These are phyloP conservation scores for Areca catechu DNA, from an alignment of 176 grass and related monocot genomes.

Conservation along the genomic window DNA sequence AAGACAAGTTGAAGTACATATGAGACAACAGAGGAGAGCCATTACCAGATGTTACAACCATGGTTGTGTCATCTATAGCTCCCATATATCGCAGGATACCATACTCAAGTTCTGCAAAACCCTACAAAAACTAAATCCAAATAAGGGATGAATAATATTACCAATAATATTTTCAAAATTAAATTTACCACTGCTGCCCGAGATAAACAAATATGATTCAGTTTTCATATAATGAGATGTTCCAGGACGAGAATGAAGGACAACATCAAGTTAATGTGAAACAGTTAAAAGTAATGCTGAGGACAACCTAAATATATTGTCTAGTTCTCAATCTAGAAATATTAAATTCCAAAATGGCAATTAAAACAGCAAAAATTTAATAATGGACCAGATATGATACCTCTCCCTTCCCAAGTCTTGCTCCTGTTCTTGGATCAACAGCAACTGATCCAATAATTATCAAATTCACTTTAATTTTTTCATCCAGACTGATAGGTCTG, in stretches of 20 bases:
- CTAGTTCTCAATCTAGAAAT: too few species aligned
- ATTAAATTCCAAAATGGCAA: too few species aligned
- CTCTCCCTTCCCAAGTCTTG: conserved; percentile 86
- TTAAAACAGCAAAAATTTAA: too few species aligned
- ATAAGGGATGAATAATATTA: too few species aligned
- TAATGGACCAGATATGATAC: conserved; percentile 21
- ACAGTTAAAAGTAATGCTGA: too few species aligned
- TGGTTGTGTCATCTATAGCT: conserved; percentile 82
- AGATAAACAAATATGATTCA: too few species aligned
- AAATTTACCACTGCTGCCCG: too few species aligned
- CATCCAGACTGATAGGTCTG: conserved; percentile 65
- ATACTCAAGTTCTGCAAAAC: conserved; percentile 95
- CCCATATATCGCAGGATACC: conserved; percentile 95
- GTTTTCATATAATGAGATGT: too few species aligned
- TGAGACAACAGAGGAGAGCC: neutral
- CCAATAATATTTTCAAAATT: too few species aligned
- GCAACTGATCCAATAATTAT: conserved; percentile 85
- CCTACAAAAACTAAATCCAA: conserved; percentile 18
- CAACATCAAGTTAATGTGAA: too few species aligned
- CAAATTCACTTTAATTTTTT: conserved; percentile 71
- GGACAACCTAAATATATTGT: too few species aligned
- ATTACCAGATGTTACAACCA: conserved; percentile 80
- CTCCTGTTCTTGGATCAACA: conserved; percentile 87
- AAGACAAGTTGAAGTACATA: neutral
- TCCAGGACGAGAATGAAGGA: too few species aligned